Evolutionary conservation across 2,329 filamentous ascomycete species (phyloP).

Genomic region (Colletotrichum zoysiae): DNA sequence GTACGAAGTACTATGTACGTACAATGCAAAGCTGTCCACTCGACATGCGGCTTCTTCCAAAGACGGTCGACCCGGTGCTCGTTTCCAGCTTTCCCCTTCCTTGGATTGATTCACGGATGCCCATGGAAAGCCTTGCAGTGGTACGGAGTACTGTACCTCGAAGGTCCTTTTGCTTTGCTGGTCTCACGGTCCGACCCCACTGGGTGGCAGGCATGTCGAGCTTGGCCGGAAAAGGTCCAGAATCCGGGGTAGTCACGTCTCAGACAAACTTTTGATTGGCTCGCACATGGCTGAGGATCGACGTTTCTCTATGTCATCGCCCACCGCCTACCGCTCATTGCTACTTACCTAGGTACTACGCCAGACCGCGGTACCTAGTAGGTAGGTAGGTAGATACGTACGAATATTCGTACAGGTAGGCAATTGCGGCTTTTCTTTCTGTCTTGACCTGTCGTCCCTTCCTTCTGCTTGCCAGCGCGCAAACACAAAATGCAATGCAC

Average conservation of each 20-base stretch:
- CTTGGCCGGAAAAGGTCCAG: slow-evolving; percentile 34
- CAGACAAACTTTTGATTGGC: slow-evolving; percentile 25
- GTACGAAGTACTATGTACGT: too few relatives aligned
- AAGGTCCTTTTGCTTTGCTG: neutral
- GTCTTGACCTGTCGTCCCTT: neutral
- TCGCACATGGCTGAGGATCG: slow-evolving; percentile 25
- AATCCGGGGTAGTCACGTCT: slow-evolving; percentile 38
- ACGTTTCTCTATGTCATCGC: slow-evolving; percentile 38
- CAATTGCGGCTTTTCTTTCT: neutral
- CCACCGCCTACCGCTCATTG: slow-evolving; percentile 27
- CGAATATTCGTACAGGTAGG: neutral
- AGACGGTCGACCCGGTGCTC: slow-evolving; percentile 9
- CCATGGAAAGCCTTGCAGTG: neutral
- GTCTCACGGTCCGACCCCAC: neutral
- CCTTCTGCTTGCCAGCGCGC: neutral
- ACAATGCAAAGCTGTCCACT: neutral
- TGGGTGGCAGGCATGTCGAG: slow-evolving; percentile 18
- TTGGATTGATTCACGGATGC: neutral
- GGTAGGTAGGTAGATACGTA: too few relatives aligned
- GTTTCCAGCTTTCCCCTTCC: neutral
- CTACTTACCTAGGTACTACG: neutral
- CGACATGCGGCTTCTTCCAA: neutral
- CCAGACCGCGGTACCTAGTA: neutral
- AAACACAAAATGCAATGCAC: neutral
- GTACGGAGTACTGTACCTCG: neutral